phyloP scores from a whole-genome alignment of 1,139 yeast species.

The Meyerozyma sp. region DNA sequence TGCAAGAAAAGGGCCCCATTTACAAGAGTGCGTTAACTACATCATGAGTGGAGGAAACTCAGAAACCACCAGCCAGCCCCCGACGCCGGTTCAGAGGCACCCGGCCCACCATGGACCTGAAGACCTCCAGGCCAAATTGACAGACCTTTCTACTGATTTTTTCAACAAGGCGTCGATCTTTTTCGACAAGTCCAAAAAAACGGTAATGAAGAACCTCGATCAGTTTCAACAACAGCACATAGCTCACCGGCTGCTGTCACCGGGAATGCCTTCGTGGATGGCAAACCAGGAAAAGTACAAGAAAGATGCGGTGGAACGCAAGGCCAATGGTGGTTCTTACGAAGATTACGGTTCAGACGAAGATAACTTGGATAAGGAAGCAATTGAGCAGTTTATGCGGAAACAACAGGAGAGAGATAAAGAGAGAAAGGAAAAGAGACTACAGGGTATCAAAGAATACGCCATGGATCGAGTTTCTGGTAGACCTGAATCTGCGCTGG shows the following conservation, averaged over 20 bases:
- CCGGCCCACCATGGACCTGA: slow-evolving; percentile 2
- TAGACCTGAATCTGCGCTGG: background rate
- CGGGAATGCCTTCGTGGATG: slow-evolving; percentile 79
- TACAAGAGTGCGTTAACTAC: slow-evolving; percentile 62
- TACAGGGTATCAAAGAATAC: slow-evolving; percentile 15
- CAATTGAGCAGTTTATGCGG: slow-evolving; percentile 35
- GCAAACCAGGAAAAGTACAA: slow-evolving; percentile 48
- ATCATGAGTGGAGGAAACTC: slow-evolving; percentile 43
- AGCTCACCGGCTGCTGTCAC: slow-evolving; percentile 12
- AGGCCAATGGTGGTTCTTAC: slow-evolving; percentile 25
- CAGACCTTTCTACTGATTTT: slow-evolving; percentile 59
- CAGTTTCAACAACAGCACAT: slow-evolving; percentile 38
- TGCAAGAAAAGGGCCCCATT: slow-evolving; percentile 48
- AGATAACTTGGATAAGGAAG: slow-evolving; percentile 40
- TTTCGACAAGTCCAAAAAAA: slow-evolving; percentile 56
- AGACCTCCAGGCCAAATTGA: slow-evolving; percentile 42
- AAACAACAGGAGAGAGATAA: slow-evolving; percentile 35
- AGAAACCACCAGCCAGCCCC: slow-evolving; percentile 10
- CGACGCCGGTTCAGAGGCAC: slow-evolving; percentile 4
- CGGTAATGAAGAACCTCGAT: slow-evolving; percentile 61
- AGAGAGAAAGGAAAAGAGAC: slow-evolving; percentile 25
- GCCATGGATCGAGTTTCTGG: slow-evolving; percentile 15
- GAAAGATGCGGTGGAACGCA: slow-evolving; percentile 33
- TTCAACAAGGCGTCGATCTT: slow-evolving; percentile 59
- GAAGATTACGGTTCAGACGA: slow-evolving; percentile 42